Conservation (phyloP, 441 rosid species). For the Euphorbia celastroides region DNA sequence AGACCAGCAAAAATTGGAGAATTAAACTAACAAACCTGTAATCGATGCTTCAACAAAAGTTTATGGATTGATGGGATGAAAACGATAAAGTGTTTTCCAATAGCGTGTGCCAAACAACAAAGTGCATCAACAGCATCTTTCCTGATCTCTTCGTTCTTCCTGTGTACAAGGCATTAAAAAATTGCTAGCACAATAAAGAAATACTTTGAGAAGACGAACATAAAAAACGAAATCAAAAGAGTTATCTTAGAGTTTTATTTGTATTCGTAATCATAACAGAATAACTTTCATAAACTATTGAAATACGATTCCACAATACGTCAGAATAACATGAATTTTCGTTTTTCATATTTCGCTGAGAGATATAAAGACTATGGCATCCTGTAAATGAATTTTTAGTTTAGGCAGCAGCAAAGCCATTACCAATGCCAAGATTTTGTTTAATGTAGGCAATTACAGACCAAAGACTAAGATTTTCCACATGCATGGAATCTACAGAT, state of each 20-base stretch:
- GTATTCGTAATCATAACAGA: neutral
- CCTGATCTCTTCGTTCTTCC: constrained; percentile 86
- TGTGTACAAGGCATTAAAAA: constrained; percentile 28
- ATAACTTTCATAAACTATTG: neutral
- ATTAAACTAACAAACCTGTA: constrained; percentile 42
- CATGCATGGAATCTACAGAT: neutral
- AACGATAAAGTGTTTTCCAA: constrained; percentile 96
- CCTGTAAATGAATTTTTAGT: neutral
- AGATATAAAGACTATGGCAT: too few species aligned
- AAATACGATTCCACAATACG: neutral
- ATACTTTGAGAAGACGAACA: neutral
- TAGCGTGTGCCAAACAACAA: constrained; percentile 98
- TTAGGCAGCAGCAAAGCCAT: neutral
- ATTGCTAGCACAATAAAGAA: neutral
- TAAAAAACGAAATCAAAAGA: neutral
- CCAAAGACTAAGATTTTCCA: neutral
- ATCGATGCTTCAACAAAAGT: constrained; percentile 67
- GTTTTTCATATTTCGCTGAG: too few species aligned
- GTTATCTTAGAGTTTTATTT: neutral
- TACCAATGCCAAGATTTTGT: neutral
- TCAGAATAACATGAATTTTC: neutral
- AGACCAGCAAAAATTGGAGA: neutral
- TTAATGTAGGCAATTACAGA: neutral
- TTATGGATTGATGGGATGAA: constrained; percentile 95
- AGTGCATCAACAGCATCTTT: constrained; percentile 98